Evolutionary conservation across 1,284 basidiomycete genomes (phyloP), one percentile per base, ranked within the genome.

Genomic region (Pseudozyma tsukubaensis): DNA sequence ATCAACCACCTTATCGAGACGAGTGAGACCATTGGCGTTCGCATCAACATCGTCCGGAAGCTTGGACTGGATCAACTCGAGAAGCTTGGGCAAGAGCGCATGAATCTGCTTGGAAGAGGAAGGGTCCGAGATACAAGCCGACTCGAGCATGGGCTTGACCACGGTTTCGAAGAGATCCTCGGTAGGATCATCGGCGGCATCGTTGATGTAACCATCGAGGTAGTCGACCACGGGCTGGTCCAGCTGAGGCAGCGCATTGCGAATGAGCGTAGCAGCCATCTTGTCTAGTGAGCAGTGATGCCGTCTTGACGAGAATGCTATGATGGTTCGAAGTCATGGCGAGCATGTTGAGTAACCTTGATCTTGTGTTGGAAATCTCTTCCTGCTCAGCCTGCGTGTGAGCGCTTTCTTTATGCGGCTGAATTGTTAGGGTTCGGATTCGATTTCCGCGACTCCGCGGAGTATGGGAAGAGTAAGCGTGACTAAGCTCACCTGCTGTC

Each of bases 191-290:
- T 83, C 81, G 50, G 80, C 94, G 84, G 96, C 94, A 83, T 97
- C 95, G 60, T 94, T 89, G 52, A 97, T 89, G 82, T 93, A 94
- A 39, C 94, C 94, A 21, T 93, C 89, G 50, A 98, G 90, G 85
- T 98, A 98, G 73, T 94, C 91, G 18, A 97, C 91, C 73, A 98
- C 90, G 61, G 95, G 90, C 80, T 96, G 93, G 84, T 98, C 94
- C 34, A 94, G 92, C n/a, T 90, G 90, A 4, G 94, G 93, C 68
- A 97, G 90, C 35, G 88, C 88, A 34, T 88, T 87, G 40, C 93
- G 89, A 69, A 94, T 92, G 81, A 93, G 90, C 79, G 92, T 89
- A 39, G 71, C 71, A 10, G 93, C 77, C 79, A 81, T 82, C 29
- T 19, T n/a, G n/a, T n/a, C n/a, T n/a, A n/a, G n/a, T 74, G 32